Base-by-base conservation (phyloP, 352 stramenopile genomes). In the Globisporangium radiosum region DNA sequence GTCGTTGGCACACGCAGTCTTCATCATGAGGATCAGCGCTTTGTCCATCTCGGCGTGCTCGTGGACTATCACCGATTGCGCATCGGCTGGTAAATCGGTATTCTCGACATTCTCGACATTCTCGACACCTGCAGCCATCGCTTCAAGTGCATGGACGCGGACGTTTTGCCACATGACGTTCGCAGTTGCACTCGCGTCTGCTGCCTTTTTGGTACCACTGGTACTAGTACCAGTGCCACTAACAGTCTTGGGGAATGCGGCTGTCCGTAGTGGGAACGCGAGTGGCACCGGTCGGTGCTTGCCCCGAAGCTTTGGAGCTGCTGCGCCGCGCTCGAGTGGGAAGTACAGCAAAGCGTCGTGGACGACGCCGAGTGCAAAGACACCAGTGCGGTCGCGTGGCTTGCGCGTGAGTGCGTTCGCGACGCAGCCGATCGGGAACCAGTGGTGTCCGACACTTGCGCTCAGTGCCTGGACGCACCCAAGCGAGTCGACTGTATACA, bases 1-100 rank as follows among this genome's bases (percentile, higher is more conserved):
- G 59, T 94, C 85, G 42, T 73, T 78, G 14, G 65, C 73, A 56
- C 77, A 94, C 25, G 81, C 81, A 5, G 68, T 75, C 59, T 94
- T 90, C 79, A 94, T 88, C 70, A 92, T 88, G 9, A 94, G 55
- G 56, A 94, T 88, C 36, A 94, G 64, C 1, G 78, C 60, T 67
- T 94, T 94, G 60, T 94, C 85, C 75, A 90, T 88, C 53, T 88
- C 82, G 25, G 85, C 85, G 47, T 92, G 75, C 15, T 90, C 79
- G 1, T 73, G 68, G 2, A 91, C 73, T 5, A 85, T 54, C 0
- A 66, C 58, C 25, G 25, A 25, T 25, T 25, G 25, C 25, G 25
- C 25, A 25, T 25, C 25, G 25, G 25, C 25, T 25, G 25, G 1
- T 25, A 25, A 25, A 25, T 25, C 25, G 25, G 25, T 25, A 2